Base-by-base conservation (phyloP, 208 protist species). In the Acanthamoeba royreba region DNA sequence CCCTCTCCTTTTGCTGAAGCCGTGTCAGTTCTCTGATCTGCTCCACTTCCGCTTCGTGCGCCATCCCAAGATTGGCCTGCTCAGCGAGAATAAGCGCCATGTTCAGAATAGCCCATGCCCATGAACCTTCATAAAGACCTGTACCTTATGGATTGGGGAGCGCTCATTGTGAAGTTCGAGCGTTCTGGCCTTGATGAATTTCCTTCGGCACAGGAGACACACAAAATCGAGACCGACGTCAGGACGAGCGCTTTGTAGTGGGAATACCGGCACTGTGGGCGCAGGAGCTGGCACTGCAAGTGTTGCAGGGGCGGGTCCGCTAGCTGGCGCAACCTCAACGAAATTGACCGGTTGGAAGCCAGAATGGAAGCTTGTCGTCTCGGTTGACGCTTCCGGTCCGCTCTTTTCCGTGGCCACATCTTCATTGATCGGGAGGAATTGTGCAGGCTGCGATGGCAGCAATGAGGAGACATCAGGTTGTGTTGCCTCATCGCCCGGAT, bases 141-240 rank as follows among this genome's bases (percentile, higher is more conserved):
- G 55, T 19, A 66, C 52, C 85, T 92, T 61, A 40, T 92, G 85
- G 28, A 4, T 7, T 40, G 31, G 22, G 9, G 53, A 74, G 0
- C 40, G 47, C 5, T 66, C 15, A 19, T 74, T 42, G 58, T 92
- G 85, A n/a, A 38, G 38, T 19, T 42, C 85, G 9, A 92, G 35
- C 22, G 85, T 52, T 25, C 45, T 8, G 4, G 85, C 40, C 55
- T 17, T 19, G 8, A 19, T 42, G 19, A 92, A 92, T 40, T 92
- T 92, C n/a, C 52, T 13, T 22, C 85, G 33, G 52, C 85, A 92
- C 28, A 92, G 7, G 22, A 92, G 85, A 40, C 85, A 92, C 17
- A 92, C 79, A n/a, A 46, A 45, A 9, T 38, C 66, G 35, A 77
- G 66, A 2, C 66, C 66, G 4, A 77, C 66, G 33, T 77, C 66